These are phyloP conservation scores for Trametes punicea DNA, from an alignment of 768 basidiomycete genomes.

Conservation along the genomic window DNA sequence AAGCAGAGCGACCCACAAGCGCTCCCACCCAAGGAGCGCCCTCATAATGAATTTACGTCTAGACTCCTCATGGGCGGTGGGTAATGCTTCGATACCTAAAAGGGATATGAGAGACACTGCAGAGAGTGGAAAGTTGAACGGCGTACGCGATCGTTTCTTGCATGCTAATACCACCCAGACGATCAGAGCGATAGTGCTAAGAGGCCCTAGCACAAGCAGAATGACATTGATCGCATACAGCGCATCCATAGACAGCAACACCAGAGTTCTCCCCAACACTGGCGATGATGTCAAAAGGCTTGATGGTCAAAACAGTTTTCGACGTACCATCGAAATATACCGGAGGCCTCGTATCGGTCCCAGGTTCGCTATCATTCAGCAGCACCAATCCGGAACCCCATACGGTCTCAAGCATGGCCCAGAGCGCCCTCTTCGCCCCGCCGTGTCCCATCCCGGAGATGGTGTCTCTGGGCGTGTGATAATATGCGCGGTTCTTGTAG, in stretches of 20 bases:
- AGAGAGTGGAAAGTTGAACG: not conserved
- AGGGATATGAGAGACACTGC: not conserved
- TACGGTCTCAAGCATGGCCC: constrained; percentile 76
- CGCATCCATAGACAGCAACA: constrained; percentile 51
- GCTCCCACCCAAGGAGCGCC: constrained; percentile 46
- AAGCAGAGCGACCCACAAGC: constrained; percentile 60
- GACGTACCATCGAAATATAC: constrained; percentile 75
- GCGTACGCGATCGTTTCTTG: constrained; percentile 22
- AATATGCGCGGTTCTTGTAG: constrained; percentile 68
- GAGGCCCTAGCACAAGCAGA: constrained; percentile 60
- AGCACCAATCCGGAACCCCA: constrained; percentile 53
- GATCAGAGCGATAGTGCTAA: constrained; percentile 46
- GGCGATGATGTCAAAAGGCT: not conserved
- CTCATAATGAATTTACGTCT: constrained; percentile 29
- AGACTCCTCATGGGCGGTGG: constrained; percentile 9
- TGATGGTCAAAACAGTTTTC: not conserved
- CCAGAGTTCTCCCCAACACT: constrained; percentile 59
- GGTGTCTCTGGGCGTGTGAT: constrained; percentile 74
- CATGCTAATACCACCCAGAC: constrained; percentile 31
- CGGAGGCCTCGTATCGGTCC: constrained; percentile 27
- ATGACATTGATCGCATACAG: constrained; percentile 57
- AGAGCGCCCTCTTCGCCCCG: constrained; percentile 56
- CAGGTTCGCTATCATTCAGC: constrained; percentile 38
- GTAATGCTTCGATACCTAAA: not conserved
- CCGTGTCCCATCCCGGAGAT: constrained; percentile 49